Conservation (phyloP, 2,329 filamentous ascomycete species). For the Fusarium vanettenii region DNA sequence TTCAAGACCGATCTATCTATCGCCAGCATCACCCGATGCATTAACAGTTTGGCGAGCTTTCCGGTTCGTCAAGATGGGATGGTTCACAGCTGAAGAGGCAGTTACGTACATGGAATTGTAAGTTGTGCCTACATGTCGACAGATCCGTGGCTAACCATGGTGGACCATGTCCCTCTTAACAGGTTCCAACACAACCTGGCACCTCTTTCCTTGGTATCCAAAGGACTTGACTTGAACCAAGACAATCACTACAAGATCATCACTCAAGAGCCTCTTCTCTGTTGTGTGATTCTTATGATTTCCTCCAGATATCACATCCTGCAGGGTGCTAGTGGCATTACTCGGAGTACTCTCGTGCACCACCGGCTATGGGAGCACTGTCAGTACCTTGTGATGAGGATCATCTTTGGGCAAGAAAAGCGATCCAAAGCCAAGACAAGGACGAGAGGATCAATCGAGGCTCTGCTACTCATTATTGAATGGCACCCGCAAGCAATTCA, state of each 20-base stretch:
- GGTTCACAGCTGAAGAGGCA: conserved; percentile 65
- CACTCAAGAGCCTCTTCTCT: conserved; percentile 63
- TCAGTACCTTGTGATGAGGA: conserved; percentile 62
- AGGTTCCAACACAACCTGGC: conserved; percentile 27
- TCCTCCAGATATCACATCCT: conserved; percentile 63
- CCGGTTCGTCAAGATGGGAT: conserved; percentile 66
- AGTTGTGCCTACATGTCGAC: conserved; percentile 17
- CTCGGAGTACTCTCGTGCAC: conserved; percentile 64
- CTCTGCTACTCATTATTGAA: conserved; percentile 64
- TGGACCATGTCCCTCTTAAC: too few species aligned
- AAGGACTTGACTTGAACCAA: conserved; percentile 61
- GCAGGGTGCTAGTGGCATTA: conserved; percentile 55
- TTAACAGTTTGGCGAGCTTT: conserved; percentile 31
- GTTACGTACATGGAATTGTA: conserved; percentile 63
- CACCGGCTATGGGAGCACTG: conserved; percentile 65
- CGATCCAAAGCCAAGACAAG: conserved; percentile 60
- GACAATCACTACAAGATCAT: conserved; percentile 60
- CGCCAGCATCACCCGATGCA: conserved; percentile 2
- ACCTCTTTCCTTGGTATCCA: conserved; percentile 60
- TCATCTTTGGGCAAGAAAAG: conserved; percentile 66
- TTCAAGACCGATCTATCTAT: neutral
- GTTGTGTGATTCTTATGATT: conserved; percentile 64
- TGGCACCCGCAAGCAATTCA: conserved; percentile 67
- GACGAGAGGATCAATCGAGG: conserved; percentile 64
- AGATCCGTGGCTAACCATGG: neutral